Base-by-base conservation (phyloP, 1,139 yeast species). In the Groenewaldozyma auringiensis region DNA sequence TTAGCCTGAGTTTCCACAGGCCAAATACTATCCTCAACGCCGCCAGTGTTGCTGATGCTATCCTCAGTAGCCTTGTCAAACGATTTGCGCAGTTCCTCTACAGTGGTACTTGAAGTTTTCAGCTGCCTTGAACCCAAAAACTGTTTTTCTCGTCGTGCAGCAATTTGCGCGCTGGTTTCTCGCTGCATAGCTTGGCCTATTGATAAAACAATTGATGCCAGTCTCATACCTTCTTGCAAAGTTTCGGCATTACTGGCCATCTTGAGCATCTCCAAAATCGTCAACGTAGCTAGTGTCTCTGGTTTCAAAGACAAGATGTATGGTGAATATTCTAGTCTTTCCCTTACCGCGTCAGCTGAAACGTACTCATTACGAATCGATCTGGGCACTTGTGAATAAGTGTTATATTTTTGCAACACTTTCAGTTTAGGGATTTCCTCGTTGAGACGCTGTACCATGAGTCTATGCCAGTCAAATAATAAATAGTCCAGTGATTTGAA, bases 131-230 rank as follows among this genome's bases (percentile, higher is more conserved):
- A 16, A 14, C 20, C 34, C 49, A 73, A 68, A 8, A 76, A 71
- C 50, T 72, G 74, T 36, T 74, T 71, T 54, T 83, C 94, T 3
- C 60, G 51, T 39, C 54, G 52, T 16, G 53, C 49, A n/a, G 56
- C 52, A 16, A 74, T 71, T 53, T 81, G 83, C 0, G 92, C 75
- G 55, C 84, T 77, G 61, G 83, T 86, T 62, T 92, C 97, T 54
- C 81, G 66, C 62, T 92, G 96, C 31, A 89, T 72, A 6, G 95
- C 92, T 55, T 75, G 79, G 3, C 96, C 95, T 3, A 92, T 88
- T 1, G 85, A 72, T 20, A 83, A 69, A 20, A 88, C 85, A 0
- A 94, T 89, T 53, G 87, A 74, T 0, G 94, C 87, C 0, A 92
- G 82, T 58, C 89, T 75, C 79, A 88, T 81, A 36, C 96, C 96